phyloP scores from a whole-genome alignment of 208 protist species.

The Acanthamoeba healyi region DNA sequence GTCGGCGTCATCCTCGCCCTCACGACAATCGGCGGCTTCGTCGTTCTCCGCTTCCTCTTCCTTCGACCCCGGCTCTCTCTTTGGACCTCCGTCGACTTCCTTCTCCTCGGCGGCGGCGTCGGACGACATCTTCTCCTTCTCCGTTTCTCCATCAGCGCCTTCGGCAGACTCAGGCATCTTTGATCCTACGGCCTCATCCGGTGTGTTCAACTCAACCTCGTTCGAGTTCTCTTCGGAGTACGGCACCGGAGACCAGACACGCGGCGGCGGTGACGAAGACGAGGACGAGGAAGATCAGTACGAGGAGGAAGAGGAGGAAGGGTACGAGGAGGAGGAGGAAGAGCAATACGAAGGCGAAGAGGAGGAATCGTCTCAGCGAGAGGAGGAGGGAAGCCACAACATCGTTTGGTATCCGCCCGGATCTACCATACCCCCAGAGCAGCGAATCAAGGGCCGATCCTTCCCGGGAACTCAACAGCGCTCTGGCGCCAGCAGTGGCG shows the following conservation, averaged over 20 bases:
- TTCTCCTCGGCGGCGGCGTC: background rate
- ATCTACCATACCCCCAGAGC: background rate
- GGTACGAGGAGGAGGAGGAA: background rate
- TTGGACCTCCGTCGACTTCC: background rate
- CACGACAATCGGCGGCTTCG: background rate
- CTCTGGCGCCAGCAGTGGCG: background rate
- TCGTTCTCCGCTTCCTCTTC: background rate
- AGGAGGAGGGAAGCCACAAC: conserved; percentile 34
- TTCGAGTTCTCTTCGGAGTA: background rate
- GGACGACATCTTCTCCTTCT: background rate
- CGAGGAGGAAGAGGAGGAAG: background rate
- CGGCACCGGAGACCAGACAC: background rate
- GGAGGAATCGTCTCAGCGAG: background rate
- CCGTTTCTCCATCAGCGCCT: background rate
- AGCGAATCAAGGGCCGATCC: conserved; percentile 13
- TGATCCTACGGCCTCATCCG: background rate
- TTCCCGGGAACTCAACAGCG: background rate
- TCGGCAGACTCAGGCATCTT: background rate
- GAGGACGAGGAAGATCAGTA: background rate
- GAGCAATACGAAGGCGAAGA: background rate
- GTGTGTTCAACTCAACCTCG: background rate
- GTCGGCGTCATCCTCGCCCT: background rate
- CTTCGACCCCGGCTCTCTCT: background rate
- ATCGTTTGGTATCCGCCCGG: conserved; percentile 31
- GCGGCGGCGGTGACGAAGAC: background rate